These are phyloP conservation scores for Coprinopsis strossmayeri DNA, from an alignment of 768 basidiomycete species.

Conservation along the genomic window DNA sequence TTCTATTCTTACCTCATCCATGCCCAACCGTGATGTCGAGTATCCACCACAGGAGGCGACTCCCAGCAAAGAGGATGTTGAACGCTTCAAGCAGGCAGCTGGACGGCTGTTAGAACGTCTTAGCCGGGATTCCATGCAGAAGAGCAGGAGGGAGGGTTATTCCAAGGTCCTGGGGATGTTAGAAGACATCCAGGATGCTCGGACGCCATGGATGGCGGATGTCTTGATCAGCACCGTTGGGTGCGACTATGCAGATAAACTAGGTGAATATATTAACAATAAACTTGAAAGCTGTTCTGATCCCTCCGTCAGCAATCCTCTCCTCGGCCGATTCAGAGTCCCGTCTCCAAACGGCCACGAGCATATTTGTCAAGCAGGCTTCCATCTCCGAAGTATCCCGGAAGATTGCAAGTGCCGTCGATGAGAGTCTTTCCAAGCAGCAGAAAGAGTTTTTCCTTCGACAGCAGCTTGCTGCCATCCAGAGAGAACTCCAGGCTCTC, in stretches of 20 bases:
- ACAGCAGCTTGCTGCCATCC: conserved; percentile 76
- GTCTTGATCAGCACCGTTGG: conserved; percentile 61
- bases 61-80: conserved; percentile 49
- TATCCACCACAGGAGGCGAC: conserved; percentile 40
- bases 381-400: conserved; percentile 77
- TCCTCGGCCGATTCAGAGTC: conserved; percentile 52
- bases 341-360: conserved; percentile 60
- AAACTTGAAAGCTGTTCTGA: no score
- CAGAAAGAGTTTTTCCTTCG: conserved; percentile 85
- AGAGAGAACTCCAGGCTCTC: conserved; percentile 63
- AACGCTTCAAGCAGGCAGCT: conserved; percentile 66
- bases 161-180: conserved; percentile 64
- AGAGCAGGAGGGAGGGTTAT: conserved; percentile 58
- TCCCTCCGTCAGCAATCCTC: conserved; percentile 44
- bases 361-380: conserved; percentile 66
- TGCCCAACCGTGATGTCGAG: conserved; percentile 38
- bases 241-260: conserved; percentile 63
- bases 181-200: conserved; percentile 59
- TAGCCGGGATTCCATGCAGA: conserved; percentile 39
- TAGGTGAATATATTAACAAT: conserved; percentile 53
- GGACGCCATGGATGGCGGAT: conserved; percentile 72
- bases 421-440: conserved; percentile 80
- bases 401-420: conserved; percentile 75
- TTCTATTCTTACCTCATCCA: conserved; percentile 18
- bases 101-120: conserved; percentile 63